Percentiles rank a stretch among this genome's conserved stretches.
Conservation (phyloP, 139 green algal genomes). For the Auxenochlorella pyrenoidosa region DNA sequence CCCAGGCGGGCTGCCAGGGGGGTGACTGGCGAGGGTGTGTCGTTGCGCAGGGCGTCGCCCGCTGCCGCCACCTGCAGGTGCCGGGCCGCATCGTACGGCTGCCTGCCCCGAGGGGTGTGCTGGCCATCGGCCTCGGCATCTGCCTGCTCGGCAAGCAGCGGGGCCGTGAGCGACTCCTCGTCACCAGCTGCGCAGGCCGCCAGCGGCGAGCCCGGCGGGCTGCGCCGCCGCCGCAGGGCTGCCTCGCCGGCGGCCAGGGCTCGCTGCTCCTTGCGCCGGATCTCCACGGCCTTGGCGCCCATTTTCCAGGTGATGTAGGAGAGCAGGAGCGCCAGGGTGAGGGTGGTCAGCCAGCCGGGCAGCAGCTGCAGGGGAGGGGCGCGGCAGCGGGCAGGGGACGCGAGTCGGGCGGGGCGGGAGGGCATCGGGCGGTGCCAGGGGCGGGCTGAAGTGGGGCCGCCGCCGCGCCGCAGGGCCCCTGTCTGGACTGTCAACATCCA, state of each 20-base stretch:
- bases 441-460: too few relatives aligned
- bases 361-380: slow-evolving; percentile 45
- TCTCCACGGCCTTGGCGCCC: background rate
- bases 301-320: slow-evolving; percentile 53
- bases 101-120: too few relatives aligned
- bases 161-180: too few relatives aligned
- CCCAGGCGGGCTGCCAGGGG: background rate
- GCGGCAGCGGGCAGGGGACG: too few relatives aligned
- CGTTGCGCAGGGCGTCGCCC: background rate
- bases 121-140: too few relatives aligned
- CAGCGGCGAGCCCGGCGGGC: background rate
- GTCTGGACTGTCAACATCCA: too few relatives aligned
- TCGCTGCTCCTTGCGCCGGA: background rate
- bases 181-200: too few relatives aligned
- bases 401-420: too few relatives aligned
- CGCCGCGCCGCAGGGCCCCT: too few relatives aligned
- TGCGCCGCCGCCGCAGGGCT: background rate
- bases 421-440: too few relatives aligned
- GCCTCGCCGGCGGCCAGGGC: background rate
- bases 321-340: slow-evolving; percentile 56
- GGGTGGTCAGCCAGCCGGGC: slow-evolving; percentile 59
- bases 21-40: background rate
- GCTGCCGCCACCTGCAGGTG: background rate
- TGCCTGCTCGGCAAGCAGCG: background rate
- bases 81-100: background rate